Conservation (phyloP, 352 stramenopile genomes). For the Globisporangium viniferum region DNA sequence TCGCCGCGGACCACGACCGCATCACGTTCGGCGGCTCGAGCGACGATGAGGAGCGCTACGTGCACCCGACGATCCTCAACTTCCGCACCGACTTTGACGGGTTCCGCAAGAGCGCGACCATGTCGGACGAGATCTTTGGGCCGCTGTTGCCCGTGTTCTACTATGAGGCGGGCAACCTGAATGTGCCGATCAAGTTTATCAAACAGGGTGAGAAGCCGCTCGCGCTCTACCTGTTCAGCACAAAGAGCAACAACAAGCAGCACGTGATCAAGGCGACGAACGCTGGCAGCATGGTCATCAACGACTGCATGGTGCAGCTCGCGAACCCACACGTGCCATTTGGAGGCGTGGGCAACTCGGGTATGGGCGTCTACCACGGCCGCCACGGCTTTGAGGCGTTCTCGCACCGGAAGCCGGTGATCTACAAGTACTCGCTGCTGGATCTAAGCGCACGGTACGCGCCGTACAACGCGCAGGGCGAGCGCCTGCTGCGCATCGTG, state of each 20-base stretch:
- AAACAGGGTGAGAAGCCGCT: slow-evolving; percentile 69
- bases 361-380: slow-evolving; percentile 84
- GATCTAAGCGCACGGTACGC: slow-evolving; percentile 53
- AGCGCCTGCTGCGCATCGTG: slow-evolving; percentile 34
- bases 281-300: slow-evolving; percentile 61
- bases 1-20: slow-evolving; percentile 54
- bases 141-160: slow-evolving; percentile 92
- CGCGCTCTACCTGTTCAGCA: slow-evolving; percentile 82
- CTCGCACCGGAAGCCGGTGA: slow-evolving; percentile 62
- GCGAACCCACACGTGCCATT: slow-evolving; percentile 69
- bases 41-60: slow-evolving; percentile 69
- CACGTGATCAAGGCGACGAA: slow-evolving; percentile 50
- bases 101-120: slow-evolving; percentile 56
- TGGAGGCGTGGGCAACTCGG: slow-evolving; percentile 76
- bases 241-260: slow-evolving; percentile 30
- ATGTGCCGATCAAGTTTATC: slow-evolving; percentile 35
- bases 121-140: slow-evolving; percentile 96
- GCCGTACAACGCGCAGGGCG: slow-evolving; percentile 37
- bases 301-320: slow-evolving; percentile 83
- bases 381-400: slow-evolving; percentile 75
- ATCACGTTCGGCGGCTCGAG: slow-evolving; percentile 58
- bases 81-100: slow-evolving; percentile 60
- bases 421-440: slow-evolving; percentile 64
- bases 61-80: slow-evolving; percentile 88
- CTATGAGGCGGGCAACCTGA: slow-evolving; percentile 41